Evolutionary conservation across 768 basidiomycete species (phyloP).

Genomic region (Lactarius hatsudake): DNA sequence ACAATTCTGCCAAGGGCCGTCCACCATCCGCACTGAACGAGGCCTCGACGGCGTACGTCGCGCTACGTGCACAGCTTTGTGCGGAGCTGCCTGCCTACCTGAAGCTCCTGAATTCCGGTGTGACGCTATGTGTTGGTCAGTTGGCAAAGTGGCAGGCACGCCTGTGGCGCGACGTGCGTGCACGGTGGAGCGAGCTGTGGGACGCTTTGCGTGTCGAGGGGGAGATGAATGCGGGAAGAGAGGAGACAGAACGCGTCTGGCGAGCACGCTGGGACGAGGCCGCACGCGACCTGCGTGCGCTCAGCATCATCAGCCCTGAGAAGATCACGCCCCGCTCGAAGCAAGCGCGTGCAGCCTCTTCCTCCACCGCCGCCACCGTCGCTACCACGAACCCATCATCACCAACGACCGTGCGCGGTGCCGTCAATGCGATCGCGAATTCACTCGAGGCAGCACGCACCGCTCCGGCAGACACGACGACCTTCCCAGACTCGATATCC

Average conservation of each 20-base stretch:
- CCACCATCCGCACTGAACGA: slow-evolving; percentile 66
- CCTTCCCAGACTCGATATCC: slow-evolving; percentile 11
- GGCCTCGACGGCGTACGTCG: slow-evolving; percentile 74
- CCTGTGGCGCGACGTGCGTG: slow-evolving; percentile 59
- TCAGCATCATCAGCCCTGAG: slow-evolving; percentile 39
- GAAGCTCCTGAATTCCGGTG: slow-evolving; percentile 55
- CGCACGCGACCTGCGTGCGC: slow-evolving; percentile 43
- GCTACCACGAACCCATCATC: background rate
- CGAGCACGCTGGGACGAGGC: slow-evolving; percentile 65
- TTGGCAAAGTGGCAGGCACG: slow-evolving; percentile 55
- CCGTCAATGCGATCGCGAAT: slow-evolving; percentile 8
- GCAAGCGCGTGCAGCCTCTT: background rate
- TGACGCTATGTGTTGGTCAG: slow-evolving; percentile 48
- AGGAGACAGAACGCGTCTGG: slow-evolving; percentile 75
- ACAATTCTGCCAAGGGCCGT: slow-evolving; percentile 60
- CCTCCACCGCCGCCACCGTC: background rate
- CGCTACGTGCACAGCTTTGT: slow-evolving; percentile 67
- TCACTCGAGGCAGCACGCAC: slow-evolving; percentile 30
- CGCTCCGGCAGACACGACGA: slow-evolving; percentile 1
- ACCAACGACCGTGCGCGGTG: slow-evolving; percentile 10
- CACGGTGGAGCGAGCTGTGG: slow-evolving; percentile 80
- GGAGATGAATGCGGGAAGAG: slow-evolving; percentile 53
- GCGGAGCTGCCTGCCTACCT: slow-evolving; percentile 70
- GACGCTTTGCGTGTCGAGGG: slow-evolving; percentile 47
- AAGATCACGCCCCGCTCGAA: slow-evolving; percentile 31